A percentile compares a stretch with the other conserved stretches of the same genome.
These are phyloP conservation scores for Penicillium soppii DNA, from an alignment of 495 filamentous ascomycete species.

Conservation along the genomic window DNA sequence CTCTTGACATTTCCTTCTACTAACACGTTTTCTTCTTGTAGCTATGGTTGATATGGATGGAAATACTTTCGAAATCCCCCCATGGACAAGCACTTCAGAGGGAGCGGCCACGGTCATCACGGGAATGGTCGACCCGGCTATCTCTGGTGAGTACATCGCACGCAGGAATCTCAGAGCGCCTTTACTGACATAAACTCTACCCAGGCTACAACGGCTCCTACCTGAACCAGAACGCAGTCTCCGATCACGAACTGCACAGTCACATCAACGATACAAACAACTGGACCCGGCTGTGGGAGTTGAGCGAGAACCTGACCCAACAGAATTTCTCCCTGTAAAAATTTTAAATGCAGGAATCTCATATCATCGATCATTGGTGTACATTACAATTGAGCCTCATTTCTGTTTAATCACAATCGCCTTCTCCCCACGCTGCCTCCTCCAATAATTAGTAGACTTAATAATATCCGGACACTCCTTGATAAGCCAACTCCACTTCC, in stretches of 20 bases:
- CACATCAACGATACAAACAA: constrained; percentile 16
- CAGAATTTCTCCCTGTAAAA: constrained; percentile 7
- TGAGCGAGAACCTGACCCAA: constrained; percentile 15
- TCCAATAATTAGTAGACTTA: constrained; percentile 23
- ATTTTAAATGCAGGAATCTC: neutral
- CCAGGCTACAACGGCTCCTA: constrained; percentile 11
- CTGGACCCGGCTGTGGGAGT: constrained; percentile 16
- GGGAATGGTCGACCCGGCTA: constrained; percentile 23
- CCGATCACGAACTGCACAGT: constrained; percentile 17
- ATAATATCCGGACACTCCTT: constrained; percentile 20
- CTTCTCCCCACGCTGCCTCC: constrained; percentile 19
- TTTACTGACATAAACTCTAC: neutral
- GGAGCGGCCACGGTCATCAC: constrained; percentile 23
- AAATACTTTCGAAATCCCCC: constrained; percentile 5
- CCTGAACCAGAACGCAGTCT: constrained; percentile 16
- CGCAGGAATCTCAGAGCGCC: neutral
- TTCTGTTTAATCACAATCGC: neutral
- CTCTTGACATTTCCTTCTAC: neutral
- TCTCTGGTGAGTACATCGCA: constrained; percentile 7
- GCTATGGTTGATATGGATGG: constrained; percentile 16
- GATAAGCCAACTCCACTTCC: constrained; percentile 22
- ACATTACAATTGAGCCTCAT: neutral
- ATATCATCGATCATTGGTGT: neutral
- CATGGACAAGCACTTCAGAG: constrained; percentile 16
- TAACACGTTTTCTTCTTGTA: neutral